A percentile compares a stretch with the other conserved stretches of the same genome.
These are phyloP conservation scores for Ampelocalamus luodianensis DNA, from an alignment of 176 grass and related monocot genomes.

Conservation along the genomic window DNA sequence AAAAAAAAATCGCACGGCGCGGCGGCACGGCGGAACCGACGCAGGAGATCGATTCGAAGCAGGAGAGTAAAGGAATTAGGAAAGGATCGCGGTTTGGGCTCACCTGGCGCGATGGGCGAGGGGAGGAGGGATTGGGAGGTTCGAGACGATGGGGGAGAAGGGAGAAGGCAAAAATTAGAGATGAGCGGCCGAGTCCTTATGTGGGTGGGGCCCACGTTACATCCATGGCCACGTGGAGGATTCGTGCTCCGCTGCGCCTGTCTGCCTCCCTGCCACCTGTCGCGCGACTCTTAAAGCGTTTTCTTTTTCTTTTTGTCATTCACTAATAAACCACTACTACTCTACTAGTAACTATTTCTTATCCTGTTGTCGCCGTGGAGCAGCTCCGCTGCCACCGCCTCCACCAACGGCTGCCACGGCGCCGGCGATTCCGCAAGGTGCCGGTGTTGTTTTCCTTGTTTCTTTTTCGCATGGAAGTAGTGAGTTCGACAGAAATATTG, in stretches of 20 bases:
- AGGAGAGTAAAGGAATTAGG: neutral
- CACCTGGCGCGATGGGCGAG: slow-evolving; percentile 34
- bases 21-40: too few relatives aligned
- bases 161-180: neutral
- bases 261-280: neutral
- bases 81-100: neutral
- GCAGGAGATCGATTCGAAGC: neutral
- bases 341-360: too few relatives aligned
- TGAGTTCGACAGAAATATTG: neutral
- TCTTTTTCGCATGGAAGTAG: neutral
- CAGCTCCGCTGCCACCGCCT: neutral
- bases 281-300: slow-evolving; percentile 24
- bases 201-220: slow-evolving; percentile 36
- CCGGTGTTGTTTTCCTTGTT: neutral
- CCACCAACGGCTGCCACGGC: too few relatives aligned
- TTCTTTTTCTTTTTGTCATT: too few relatives aligned
- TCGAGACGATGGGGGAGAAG: slow-evolving; percentile 17
- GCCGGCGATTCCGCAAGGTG: neutral
- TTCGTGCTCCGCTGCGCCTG: slow-evolving; percentile 8
- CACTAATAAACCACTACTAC: too few relatives aligned
- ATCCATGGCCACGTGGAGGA: slow-evolving; percentile 46
- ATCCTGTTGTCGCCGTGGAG: neutral
- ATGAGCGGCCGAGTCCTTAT: slow-evolving; percentile 45
- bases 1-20: too few relatives aligned
- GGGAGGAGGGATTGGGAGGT: slow-evolving; percentile 27